Evolutionary conservation across 2,329 filamentous ascomycete species (phyloP).

Genomic region (Diplocarpon mali): DNA sequence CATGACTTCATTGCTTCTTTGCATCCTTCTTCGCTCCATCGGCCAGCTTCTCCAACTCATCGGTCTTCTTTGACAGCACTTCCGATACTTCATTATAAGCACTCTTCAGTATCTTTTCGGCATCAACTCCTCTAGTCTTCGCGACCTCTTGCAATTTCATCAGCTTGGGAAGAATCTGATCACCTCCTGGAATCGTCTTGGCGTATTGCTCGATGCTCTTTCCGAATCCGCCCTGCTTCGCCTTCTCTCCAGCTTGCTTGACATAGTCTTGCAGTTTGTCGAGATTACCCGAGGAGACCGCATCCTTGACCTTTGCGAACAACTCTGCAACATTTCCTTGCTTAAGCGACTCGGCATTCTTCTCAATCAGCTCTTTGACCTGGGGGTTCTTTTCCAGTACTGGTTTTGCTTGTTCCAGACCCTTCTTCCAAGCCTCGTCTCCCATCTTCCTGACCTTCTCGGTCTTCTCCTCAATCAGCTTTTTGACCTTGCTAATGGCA

Average conservation of each 20-base stretch:
- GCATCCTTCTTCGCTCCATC: slow-evolving; percentile 33
- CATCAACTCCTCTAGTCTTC: slow-evolving; percentile 57
- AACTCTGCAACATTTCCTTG: slow-evolving; percentile 53
- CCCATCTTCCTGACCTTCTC: slow-evolving; percentile 56
- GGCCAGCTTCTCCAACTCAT: slow-evolving; percentile 46
- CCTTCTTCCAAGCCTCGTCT: slow-evolving; percentile 63
- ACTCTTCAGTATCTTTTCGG: slow-evolving; percentile 57
- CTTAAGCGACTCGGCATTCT: slow-evolving; percentile 59
- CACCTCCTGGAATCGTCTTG: slow-evolving; percentile 52
- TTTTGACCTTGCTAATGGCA: slow-evolving; percentile 42
- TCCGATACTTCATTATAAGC: slow-evolving; percentile 55
- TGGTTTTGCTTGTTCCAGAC: slow-evolving; percentile 58
- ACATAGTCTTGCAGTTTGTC: slow-evolving; percentile 50
- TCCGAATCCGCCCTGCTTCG: slow-evolving; percentile 37
- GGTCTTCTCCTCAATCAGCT: slow-evolving; percentile 59
- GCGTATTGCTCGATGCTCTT: slow-evolving; percentile 42
- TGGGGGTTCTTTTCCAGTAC: slow-evolving; percentile 67
- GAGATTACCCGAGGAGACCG: slow-evolving; percentile 49
- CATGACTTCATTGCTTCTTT: neutral
- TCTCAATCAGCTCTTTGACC: slow-evolving; percentile 59
- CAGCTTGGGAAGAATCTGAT: slow-evolving; percentile 54
- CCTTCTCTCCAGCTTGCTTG: slow-evolving; percentile 45
- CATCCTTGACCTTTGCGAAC: slow-evolving; percentile 49
- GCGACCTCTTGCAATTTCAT: slow-evolving; percentile 53
- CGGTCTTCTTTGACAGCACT: slow-evolving; percentile 48